Evolutionary conservation across 495 filamentous ascomycete species (phyloP).

Genomic region (Ascodesmis nigricans): DNA sequence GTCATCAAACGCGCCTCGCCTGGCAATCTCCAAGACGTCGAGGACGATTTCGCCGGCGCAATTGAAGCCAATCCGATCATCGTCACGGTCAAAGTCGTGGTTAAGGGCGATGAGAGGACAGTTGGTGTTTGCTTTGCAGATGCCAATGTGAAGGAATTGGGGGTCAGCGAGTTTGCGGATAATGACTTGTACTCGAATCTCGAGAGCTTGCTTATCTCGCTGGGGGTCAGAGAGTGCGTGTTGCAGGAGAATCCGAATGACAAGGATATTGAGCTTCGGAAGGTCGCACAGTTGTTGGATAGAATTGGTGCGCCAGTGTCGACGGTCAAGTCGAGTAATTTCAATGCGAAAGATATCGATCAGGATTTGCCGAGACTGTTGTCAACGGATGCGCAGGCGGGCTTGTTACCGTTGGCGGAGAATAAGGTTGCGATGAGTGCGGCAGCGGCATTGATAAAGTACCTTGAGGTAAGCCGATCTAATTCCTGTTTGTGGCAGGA

Average conservation of each 20-base stretch:
- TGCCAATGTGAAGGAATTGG: slow-evolving; percentile 85
- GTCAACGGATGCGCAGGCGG: slow-evolving; percentile 59
- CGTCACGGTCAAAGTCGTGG: slow-evolving; percentile 74
- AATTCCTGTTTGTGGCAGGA: not conserved
- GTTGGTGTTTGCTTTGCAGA: slow-evolving; percentile 97
- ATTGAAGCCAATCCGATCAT: slow-evolving; percentile 84
- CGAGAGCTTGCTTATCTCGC: slow-evolving; percentile 76
- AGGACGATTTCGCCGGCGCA: slow-evolving; percentile 79
- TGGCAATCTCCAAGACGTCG: slow-evolving; percentile 88
- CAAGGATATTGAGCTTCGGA: slow-evolving; percentile 75
- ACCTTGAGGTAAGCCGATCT: slow-evolving; percentile 45
- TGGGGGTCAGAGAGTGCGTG: slow-evolving; percentile 86
- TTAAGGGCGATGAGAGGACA: slow-evolving; percentile 61
- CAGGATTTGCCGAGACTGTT: slow-evolving; percentile 76
- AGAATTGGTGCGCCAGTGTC: slow-evolving; percentile 77
- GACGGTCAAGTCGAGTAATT: slow-evolving; percentile 53
- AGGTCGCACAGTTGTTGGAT: slow-evolving; percentile 70
- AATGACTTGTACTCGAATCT: slow-evolving; percentile 98
- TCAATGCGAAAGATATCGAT: slow-evolving; percentile 81
- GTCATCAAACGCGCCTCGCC: slow-evolving; percentile 76
- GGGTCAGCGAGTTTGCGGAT: slow-evolving; percentile 92
- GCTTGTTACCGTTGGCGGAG: slow-evolving; percentile 70
- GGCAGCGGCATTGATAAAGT: slow-evolving; percentile 83
- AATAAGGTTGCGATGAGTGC: slow-evolving; percentile 93
- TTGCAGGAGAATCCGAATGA: slow-evolving; percentile 52